Percentiles rank a stretch among this genome's conserved stretches.
Conservation (phyloP, 805 yeast genomes). For the Saccharomycopsis capsularis region DNA sequence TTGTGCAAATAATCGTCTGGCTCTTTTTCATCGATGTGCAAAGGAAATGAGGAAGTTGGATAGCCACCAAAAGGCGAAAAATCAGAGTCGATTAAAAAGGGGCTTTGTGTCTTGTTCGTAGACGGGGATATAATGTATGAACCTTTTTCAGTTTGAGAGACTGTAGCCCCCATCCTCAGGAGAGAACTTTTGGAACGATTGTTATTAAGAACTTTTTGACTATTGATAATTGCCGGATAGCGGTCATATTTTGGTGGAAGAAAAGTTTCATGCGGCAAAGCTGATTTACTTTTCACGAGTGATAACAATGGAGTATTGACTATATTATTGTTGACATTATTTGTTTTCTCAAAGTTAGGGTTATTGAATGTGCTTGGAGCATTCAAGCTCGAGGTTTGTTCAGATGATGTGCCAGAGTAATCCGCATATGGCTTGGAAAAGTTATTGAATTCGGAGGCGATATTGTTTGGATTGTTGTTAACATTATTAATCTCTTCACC, state of each 20-base stretch:
- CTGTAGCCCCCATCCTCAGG: not conserved
- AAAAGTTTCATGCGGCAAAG: constrained; percentile 24
- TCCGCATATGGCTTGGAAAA: constrained; percentile 32
- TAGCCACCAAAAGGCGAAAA: constrained; percentile 94
- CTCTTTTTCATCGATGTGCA: constrained; percentile 87
- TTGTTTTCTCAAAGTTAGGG: constrained; percentile 23
- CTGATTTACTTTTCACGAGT: constrained; percentile 21
- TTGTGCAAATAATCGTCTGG: constrained; percentile 92
- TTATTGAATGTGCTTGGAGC: constrained; percentile 24
- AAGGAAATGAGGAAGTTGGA: constrained; percentile 88
- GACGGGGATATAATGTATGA: no score
- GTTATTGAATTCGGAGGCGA: constrained; percentile 3
- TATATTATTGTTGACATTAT: constrained; percentile 59
- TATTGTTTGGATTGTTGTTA: constrained; percentile 6
- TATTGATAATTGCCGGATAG: constrained; percentile 47
- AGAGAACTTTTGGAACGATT: not conserved
- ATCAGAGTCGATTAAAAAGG: constrained; percentile 50
- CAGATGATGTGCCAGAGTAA: constrained; percentile 37
- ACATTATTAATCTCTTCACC: constrained; percentile 7
- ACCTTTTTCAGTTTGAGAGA: constrained; percentile 23
- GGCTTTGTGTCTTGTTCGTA: constrained; percentile 29
- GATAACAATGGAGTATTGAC: constrained; percentile 19
- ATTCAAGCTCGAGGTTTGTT: constrained; percentile 27
- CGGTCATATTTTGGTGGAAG: constrained; percentile 56
- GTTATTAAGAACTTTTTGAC: constrained; percentile 5